phyloP scores from a whole-genome alignment of 2,329 filamentous ascomycete genomes.

The Penicillium sclerotigenum region DNA sequence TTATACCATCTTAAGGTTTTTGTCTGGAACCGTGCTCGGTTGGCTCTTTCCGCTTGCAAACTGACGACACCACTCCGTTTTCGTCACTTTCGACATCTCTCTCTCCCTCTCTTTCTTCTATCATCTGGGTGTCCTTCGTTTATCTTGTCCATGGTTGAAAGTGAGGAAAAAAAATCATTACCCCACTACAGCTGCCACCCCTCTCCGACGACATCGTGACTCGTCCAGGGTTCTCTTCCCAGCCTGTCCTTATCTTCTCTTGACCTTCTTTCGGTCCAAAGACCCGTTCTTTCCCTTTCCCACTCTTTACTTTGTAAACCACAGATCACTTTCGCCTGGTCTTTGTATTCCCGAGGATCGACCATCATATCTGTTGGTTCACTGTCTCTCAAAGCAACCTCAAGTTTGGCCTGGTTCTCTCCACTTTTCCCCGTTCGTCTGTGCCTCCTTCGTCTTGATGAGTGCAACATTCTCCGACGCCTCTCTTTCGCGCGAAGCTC shows the following conservation, averaged over 20 bases:
- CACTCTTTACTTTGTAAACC: constrained; percentile 21
- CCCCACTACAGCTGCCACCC: constrained; percentile 22
- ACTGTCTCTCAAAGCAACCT: constrained; percentile 7
- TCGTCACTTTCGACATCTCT: constrained; percentile 19
- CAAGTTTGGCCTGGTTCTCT: constrained; percentile 5
- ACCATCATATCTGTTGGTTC: constrained; percentile 25
- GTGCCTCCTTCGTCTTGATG: constrained; percentile 38
- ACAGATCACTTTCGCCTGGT: constrained; percentile 16
- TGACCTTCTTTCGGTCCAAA: constrained; percentile 19
- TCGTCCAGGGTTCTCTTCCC: constrained; percentile 13
- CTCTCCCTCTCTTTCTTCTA: neutral
- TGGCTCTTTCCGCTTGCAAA: constrained; percentile 37
- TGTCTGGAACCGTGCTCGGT: constrained; percentile 28
- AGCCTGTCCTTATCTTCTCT: constrained; percentile 7
- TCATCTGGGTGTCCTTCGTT: neutral
- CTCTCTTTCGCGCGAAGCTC: constrained; percentile 43
- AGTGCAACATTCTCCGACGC: constrained; percentile 43
- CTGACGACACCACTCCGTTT: constrained; percentile 38
- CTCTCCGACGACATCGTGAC: constrained; percentile 23
- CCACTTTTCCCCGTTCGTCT: constrained; percentile 19
- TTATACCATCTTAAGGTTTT: constrained; percentile 27
- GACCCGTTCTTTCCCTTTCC: constrained; percentile 23
- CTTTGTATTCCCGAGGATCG: constrained; percentile 18
- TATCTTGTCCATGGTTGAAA: constrained; percentile 17
- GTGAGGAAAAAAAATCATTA: constrained; percentile 1